These are phyloP conservation scores for Claviceps spartinae DNA, from an alignment of 2,329 filamentous ascomycete genomes.

Conservation along the genomic window DNA sequence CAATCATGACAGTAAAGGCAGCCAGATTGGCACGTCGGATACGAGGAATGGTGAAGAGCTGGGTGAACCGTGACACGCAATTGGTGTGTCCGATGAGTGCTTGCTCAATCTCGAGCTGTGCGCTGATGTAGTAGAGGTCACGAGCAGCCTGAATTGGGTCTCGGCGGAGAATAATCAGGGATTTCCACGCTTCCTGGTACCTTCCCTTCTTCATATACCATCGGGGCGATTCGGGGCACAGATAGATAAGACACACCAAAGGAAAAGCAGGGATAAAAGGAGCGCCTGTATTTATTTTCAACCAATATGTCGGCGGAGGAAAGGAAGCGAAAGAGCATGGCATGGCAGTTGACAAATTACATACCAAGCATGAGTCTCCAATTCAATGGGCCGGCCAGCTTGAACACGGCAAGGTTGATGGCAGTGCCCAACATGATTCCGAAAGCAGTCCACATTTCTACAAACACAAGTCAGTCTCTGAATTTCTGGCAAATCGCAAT, in stretches of 20 bases:
- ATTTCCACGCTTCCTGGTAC: conserved; percentile 45
- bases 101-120: conserved; percentile 29
- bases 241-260: conserved; percentile 38
- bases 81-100: conserved; percentile 23
- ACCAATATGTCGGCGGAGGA: not conserved
- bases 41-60: conserved; percentile 55
- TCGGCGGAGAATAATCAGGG: conserved; percentile 36
- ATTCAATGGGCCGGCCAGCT: conserved; percentile 13
- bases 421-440: conserved; percentile 31
- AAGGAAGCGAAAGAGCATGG: fast-evolving
- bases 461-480: not conserved
- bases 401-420: conserved; percentile 19
- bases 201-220: conserved; percentile 53
- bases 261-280: conserved; percentile 46
- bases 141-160: conserved; percentile 42
- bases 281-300: conserved; percentile 20
- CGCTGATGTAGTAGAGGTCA: conserved; percentile 42
- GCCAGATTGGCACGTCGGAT: conserved; percentile 60
- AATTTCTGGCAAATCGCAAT: conserved; percentile 16
- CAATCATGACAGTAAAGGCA: conserved; percentile 69
- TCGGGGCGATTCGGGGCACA: conserved; percentile 51
- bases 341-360: not conserved
- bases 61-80: conserved; percentile 35
- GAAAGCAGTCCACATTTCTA: conserved; percentile 52
- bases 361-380: conserved; percentile 34